A percentile compares a stretch with the other conserved stretches of the same genome.
Conservation (phyloP, 768 basidiomycete genomes). For the Lentinula lateritia region DNA sequence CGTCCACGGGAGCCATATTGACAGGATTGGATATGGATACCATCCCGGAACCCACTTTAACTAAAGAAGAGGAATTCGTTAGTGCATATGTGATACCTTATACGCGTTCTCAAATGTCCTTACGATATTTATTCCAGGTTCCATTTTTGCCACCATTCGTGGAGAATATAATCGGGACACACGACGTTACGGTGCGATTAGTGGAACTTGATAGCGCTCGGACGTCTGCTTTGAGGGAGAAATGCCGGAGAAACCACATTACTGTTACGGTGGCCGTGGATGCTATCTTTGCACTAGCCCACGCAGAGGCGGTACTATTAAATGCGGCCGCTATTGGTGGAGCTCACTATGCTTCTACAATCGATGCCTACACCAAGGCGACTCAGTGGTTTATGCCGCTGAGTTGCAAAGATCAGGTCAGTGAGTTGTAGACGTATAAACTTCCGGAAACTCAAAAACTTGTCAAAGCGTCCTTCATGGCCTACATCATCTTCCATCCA, state of each 20-base stretch:
- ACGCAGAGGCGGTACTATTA: neutral
- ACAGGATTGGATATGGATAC: neutral
- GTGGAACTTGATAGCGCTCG: neutral
- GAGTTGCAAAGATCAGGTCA: neutral
- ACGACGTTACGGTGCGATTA: neutral
- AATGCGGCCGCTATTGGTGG: neutral
- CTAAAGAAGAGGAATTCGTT: neutral
- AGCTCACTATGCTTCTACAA: neutral
- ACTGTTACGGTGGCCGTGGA: neutral
- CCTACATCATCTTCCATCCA: neutral
- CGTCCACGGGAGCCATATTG: neutral
- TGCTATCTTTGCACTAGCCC: neutral
- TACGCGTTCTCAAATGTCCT: neutral
- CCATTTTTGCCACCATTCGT: neutral
- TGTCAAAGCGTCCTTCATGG: neutral
- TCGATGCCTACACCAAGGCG: neutral
- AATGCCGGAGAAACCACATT: neutral
- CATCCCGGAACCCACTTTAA: neutral
- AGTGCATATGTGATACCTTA: neutral
- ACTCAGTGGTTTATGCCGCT: neutral
- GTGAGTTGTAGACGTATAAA: neutral
- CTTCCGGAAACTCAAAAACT: neutral
- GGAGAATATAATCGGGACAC: neutral
- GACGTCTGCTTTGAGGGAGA: neutral
- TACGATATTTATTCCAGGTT: neutral